Evolutionary conservation across 192 early-diverging fungal species (phyloP).

Genomic region (Backusella luteola): DNA sequence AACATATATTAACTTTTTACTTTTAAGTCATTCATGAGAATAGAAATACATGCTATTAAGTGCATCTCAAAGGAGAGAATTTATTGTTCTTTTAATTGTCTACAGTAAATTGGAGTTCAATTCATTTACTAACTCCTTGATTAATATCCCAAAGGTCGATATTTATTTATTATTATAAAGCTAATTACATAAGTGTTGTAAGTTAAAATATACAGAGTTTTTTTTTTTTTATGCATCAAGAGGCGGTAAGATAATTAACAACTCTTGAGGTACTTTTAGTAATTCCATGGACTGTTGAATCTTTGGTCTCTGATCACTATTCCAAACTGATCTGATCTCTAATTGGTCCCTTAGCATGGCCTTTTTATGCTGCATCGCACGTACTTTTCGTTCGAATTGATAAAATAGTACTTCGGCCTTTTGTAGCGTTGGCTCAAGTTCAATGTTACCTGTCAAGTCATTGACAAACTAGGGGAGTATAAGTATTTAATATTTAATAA

Average conservation of each 20-base stretch:
- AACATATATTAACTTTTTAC: neutral
- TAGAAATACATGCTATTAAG: too few species aligned
- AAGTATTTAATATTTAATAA: too few species aligned
- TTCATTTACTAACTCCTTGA: too few species aligned
- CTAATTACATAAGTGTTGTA: neutral
- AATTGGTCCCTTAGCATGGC: slow-evolving; percentile 17
- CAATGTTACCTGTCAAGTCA: slow-evolving; percentile 75
- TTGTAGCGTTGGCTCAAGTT: slow-evolving; percentile 66
- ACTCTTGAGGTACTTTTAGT: neutral
- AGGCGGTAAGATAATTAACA: neutral
- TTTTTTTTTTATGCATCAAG: neutral
- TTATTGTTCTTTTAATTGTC: too few species aligned
- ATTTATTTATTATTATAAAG: neutral
- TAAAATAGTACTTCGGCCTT: slow-evolving; percentile 72
- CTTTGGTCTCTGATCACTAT: slow-evolving; percentile 12
- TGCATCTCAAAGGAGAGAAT: too few species aligned
- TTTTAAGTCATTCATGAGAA: neutral
- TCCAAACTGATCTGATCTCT: slow-evolving; percentile 27
- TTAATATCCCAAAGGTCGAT: too few species aligned
- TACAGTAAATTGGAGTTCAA: too few species aligned
- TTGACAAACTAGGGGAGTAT: slow-evolving; percentile 67
- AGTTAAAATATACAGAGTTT: neutral
- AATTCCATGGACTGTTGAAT: slow-evolving; percentile 1
- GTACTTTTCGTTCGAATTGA: slow-evolving; percentile 48
- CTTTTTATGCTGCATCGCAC: slow-evolving; percentile 41